These are phyloP conservation scores for Sphaerulina vaccinii DNA, from an alignment of 2,329 filamentous ascomycete species.

Conservation along the genomic window DNA sequence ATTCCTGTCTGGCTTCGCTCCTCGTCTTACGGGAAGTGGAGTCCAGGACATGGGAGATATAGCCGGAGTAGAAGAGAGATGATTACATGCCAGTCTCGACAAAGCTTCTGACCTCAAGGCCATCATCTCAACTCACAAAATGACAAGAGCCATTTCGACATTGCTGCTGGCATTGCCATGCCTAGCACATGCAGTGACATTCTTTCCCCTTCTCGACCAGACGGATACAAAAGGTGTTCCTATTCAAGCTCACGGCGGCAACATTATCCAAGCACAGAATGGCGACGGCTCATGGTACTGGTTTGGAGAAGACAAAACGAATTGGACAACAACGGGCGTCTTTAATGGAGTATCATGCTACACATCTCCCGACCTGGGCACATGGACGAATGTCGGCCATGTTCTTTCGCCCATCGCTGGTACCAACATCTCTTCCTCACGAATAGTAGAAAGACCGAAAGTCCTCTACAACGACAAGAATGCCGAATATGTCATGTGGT, in stretches of 20 bases:
- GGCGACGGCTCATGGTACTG: conserved; percentile 60
- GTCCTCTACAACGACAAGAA: conserved; percentile 67
- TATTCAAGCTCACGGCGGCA: conserved; percentile 66
- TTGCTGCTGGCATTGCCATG: conserved; percentile 9
- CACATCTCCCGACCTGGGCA: conserved; percentile 60
- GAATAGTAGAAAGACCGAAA: conserved; percentile 67
- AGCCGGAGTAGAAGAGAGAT: background rate
- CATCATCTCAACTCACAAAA: background rate
- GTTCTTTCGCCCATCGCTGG: conserved; percentile 53
- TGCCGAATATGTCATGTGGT: conserved; percentile 64
- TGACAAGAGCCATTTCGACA: background rate
- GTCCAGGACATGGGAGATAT: background rate
- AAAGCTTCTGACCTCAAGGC: background rate
- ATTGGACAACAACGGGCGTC: conserved; percentile 46
- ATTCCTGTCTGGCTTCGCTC: background rate
- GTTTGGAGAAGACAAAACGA: conserved; percentile 68
- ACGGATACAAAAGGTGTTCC: conserved; percentile 48
- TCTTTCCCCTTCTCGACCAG: conserved; percentile 31
- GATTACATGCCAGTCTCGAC: background rate
- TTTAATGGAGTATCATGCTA: conserved; percentile 70
- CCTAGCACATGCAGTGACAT: conserved; percentile 21
- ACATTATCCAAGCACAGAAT: conserved; percentile 56
- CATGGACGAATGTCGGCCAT: conserved; percentile 63
- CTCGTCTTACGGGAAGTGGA: background rate
- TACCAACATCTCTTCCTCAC: conserved; percentile 40